phyloP scores from a whole-genome alignment of 495 filamentous ascomycete genomes.

The Trichoderma parareesei region DNA sequence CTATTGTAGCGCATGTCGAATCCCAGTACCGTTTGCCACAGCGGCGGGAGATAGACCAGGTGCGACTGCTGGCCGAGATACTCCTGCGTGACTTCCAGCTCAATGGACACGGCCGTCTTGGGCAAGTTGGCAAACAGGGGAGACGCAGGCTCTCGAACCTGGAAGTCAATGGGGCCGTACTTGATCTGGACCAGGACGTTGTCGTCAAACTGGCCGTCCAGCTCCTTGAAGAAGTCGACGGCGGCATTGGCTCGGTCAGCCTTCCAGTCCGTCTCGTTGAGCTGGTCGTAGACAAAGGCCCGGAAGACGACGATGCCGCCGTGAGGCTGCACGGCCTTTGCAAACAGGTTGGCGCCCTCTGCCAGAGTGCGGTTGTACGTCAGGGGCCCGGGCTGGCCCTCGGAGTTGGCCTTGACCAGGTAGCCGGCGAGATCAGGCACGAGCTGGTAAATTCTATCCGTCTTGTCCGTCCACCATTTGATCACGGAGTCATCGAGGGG shows the following conservation, averaged over 20 bases:
- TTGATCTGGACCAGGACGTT: slow-evolving; percentile 70
- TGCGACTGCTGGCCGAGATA: slow-evolving; percentile 67
- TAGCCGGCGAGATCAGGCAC: slow-evolving; percentile 64
- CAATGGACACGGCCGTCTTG: slow-evolving; percentile 52
- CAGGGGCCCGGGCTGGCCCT: slow-evolving; percentile 62
- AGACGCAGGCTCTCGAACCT: slow-evolving; percentile 62
- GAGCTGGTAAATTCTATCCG: slow-evolving; percentile 46
- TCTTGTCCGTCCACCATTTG: slow-evolving; percentile 52
- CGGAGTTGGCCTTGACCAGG: slow-evolving; percentile 66
- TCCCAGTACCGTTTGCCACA: slow-evolving; percentile 60
- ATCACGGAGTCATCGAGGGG: slow-evolving; percentile 53
- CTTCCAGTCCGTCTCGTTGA: slow-evolving; percentile 52
- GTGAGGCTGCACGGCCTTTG: slow-evolving; percentile 48
- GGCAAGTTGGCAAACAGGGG: slow-evolving; percentile 58
- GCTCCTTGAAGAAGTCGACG: slow-evolving; percentile 55
- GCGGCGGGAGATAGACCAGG: slow-evolving; percentile 55
- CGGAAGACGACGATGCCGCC: slow-evolving; percentile 67
- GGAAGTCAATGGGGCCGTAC: slow-evolving; percentile 69
- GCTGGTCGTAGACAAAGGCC: slow-evolving; percentile 62
- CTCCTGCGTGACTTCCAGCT: slow-evolving; percentile 60
- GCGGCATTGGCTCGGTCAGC: slow-evolving; percentile 63
- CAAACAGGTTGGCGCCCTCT: slow-evolving; percentile 64
- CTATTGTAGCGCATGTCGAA: slow-evolving; percentile 56
- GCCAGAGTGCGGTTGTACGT: slow-evolving; percentile 63
- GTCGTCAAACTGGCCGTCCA: slow-evolving; percentile 59